Conservation (phyloP, 2,329 filamentous ascomycete genomes). For the Pezicula radicicola region DNA sequence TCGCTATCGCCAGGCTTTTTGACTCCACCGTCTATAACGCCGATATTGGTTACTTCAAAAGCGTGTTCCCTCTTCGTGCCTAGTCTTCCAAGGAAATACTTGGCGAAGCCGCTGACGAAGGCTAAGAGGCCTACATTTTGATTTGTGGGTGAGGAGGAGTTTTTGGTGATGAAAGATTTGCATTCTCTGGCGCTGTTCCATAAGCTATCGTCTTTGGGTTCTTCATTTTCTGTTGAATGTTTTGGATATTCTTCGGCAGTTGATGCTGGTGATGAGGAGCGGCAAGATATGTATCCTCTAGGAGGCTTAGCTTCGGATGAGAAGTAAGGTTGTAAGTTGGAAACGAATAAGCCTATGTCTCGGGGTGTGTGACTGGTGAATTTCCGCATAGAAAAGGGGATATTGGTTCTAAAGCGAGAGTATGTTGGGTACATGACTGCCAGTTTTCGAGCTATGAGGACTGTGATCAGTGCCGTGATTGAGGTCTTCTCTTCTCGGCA, state of each 20-base stretch:
- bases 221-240: background rate
- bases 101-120: conserved; percentile 41
- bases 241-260: background rate
- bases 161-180: conserved; percentile 26
- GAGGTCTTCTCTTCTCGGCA: conserved; percentile 16
- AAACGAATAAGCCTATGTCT: conserved; percentile 13
- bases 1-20: background rate
- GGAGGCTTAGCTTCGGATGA: conserved; percentile 8
- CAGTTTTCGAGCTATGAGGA: conserved; percentile 13
- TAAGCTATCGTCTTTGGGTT: conserved; percentile 5
- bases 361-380: conserved; percentile 4
- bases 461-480: conserved; percentile 12
- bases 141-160: conserved; percentile 38
- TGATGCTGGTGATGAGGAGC: background rate
- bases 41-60: conserved; percentile 54
- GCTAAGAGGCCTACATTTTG: conserved; percentile 40
- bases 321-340: conserved; percentile 6
- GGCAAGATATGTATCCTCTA: conserved; percentile 13
- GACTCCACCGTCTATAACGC: conserved; percentile 31
- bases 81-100: conserved; percentile 38
- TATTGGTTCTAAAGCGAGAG: conserved; percentile 5
- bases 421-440: conserved; percentile 12
- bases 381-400: conserved; percentile 12
- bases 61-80: conserved; percentile 38
- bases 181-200: conserved; percentile 10